These are phyloP conservation scores for Hamamelis virginiana DNA, from an alignment of 164 flowering plant genomes.

Conservation along the genomic window DNA sequence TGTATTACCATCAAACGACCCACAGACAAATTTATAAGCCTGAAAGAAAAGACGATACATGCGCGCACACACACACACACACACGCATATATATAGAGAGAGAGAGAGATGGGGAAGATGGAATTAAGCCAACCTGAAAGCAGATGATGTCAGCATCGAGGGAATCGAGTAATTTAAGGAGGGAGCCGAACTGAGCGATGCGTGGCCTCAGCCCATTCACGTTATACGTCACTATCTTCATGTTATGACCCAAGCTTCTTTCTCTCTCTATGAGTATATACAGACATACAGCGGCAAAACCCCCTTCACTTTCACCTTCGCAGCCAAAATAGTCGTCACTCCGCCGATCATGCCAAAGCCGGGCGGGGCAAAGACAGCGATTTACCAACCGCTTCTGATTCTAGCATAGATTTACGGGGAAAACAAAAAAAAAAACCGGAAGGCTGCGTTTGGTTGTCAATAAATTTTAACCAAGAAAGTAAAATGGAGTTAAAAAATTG, in stretches of 20 bases:
- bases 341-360: background rate
- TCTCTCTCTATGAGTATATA: background rate
- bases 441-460: no score
- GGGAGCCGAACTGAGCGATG: slow-evolving; percentile 76
- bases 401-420: no score
- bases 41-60: background rate
- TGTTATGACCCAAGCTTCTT: slow-evolving; percentile 4
- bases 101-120: background rate
- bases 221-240: slow-evolving; percentile 94
- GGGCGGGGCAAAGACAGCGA: background rate
- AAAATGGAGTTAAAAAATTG: no score
- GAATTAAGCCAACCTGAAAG: slow-evolving; percentile 57
- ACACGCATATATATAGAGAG: background rate
- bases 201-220: slow-evolving; percentile 88
- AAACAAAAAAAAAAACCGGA: no score
- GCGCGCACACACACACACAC: background rate
- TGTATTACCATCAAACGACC: slow-evolving; percentile 14
- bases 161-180: slow-evolving; percentile 68
- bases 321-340: no score
- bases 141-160: slow-evolving; percentile 88
- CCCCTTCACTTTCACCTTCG: no score
- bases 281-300: no score
- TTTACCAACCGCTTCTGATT: no score
- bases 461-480: no score
- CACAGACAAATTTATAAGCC: background rate